Evolutionary conservation across 2,329 filamentous ascomycete species (phyloP), one percentile per base, ranked within the genome.

Genomic region (Penicillium verrucosum): DNA sequence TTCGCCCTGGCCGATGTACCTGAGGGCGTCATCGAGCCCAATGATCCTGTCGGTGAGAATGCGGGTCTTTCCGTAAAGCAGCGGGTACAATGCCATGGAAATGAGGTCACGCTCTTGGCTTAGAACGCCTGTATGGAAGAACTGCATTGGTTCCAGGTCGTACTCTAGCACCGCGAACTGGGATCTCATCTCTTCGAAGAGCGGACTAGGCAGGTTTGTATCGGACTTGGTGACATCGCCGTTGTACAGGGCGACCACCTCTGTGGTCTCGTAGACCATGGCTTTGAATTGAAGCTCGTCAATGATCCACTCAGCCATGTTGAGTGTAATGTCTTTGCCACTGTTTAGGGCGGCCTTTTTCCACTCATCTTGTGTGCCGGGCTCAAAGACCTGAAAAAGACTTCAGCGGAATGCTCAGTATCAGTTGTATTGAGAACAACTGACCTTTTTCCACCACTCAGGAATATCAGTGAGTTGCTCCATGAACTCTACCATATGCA

Each of bases 61-160:
- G 5, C 67, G 69, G n/a, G 50, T 67, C 34, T 60, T 63, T n/a
- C 70, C 70, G 47, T 70, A 73, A 2, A 70, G 67, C 0, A 89
- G 69, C 0, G 86, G 85, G 60, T 80, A 89, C 7, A 89, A 73
- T 0, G 84, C 88, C 1, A 86, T 85, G 60, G 89, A 81, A 5
- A 89, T 78, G 1, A 89, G 72, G 65, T 89, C 81, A 0, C 86
- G 78, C 1, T 89, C 84, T 57, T 78, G 80, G 0, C 71, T 69
- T 21, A 82, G 71, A 2, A 78, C 82, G 2, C 79, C 75, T 0
- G 85, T 85, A 66, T 87, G 83, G 79, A 81, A 89, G 68, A 88
- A 85, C 60, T 81, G 80, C 34, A 75, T 53, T 7, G 81, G 78
- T 0, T 52, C 7, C 5, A 81, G 78, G 0, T 82, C 75, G 18